Evolutionary conservation across 2,329 filamentous ascomycete genomes (phyloP).

Genomic region (Alternaria sp.): DNA sequence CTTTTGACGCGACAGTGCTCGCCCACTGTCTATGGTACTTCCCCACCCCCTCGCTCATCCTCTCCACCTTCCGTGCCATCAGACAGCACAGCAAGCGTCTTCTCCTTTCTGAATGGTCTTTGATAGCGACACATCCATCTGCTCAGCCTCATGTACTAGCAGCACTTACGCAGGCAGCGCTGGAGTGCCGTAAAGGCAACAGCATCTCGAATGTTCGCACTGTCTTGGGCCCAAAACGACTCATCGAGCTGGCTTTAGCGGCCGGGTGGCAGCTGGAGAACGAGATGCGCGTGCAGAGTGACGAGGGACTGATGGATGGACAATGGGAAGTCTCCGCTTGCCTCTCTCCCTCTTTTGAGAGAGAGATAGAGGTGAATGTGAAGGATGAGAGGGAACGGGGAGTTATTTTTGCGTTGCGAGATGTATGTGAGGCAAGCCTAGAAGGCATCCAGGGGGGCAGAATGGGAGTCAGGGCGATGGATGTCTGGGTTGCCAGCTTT

Average conservation of each 20-base stretch:
- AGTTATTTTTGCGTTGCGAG: conserved; percentile 19
- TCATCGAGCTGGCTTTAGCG: conserved; percentile 46
- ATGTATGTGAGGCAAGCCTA: conserved; percentile 31
- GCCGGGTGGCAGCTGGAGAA: conserved; percentile 50
- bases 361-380: conserved; percentile 20
- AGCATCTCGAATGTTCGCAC: conserved; percentile 58
- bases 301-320: conserved; percentile 54
- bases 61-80: conserved; percentile 48
- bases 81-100: conserved; percentile 46
- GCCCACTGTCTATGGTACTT: conserved; percentile 65
- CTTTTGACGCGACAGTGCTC: conserved; percentile 58
- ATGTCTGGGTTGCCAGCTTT: conserved; percentile 30
- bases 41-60: conserved; percentile 45
- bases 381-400: conserved; percentile 20
- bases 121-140: conserved; percentile 49
- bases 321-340: conserved; percentile 40
- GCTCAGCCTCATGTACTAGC: conserved; percentile 60
- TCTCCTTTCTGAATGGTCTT: conserved; percentile 57
- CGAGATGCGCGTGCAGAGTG: conserved; percentile 49
- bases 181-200: conserved; percentile 52
- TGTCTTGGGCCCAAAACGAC: conserved; percentile 51
- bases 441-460: conserved; percentile 15
- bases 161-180: conserved; percentile 53
- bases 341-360: conserved; percentile 19
- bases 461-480: conserved; percentile 25